Evolutionary conservation across 352 stramenopile genomes (phyloP).

Genomic region (Pythium brassicae): DNA sequence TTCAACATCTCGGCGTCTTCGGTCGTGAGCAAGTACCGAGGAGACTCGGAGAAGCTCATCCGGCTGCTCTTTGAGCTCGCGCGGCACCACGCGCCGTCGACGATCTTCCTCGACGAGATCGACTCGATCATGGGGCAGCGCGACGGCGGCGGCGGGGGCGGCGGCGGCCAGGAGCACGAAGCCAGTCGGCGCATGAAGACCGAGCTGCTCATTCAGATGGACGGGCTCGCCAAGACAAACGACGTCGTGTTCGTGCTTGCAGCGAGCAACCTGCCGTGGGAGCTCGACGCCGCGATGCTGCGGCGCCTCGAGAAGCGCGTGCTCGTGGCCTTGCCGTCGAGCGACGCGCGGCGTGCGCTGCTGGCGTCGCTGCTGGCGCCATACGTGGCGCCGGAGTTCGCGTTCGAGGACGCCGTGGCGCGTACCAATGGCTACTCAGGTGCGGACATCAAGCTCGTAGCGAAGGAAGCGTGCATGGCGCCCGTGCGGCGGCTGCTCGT

Average conservation of each 20-base stretch:
- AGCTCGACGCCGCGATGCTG: slow-evolving; percentile 77
- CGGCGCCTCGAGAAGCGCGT: slow-evolving; percentile 82
- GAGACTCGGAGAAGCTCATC: slow-evolving; percentile 85
- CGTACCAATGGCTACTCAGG: slow-evolving; percentile 76
- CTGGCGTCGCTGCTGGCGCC: slow-evolving; percentile 57
- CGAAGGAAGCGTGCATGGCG: slow-evolving; percentile 84
- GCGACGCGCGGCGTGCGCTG: slow-evolving; percentile 49
- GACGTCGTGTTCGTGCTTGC: slow-evolving; percentile 83
- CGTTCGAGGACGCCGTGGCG: slow-evolving; percentile 43
- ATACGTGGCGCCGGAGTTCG: slow-evolving; percentile 48
- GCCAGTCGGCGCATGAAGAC: slow-evolving; percentile 86
- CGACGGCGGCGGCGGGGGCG: slow-evolving; percentile 41
- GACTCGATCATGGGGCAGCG: slow-evolving; percentile 89
- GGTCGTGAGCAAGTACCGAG: slow-evolving; percentile 84
- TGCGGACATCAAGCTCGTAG: slow-evolving; percentile 81
- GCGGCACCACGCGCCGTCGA: slow-evolving; percentile 77
- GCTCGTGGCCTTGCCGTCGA: slow-evolving; percentile 65
- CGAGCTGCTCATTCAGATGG: slow-evolving; percentile 86
- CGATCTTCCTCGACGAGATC: slow-evolving; percentile 86
- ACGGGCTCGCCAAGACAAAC: slow-evolving; percentile 71
- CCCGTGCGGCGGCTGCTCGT: slow-evolving; percentile 69
- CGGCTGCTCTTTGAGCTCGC: slow-evolving; percentile 84
- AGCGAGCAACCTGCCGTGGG: slow-evolving; percentile 81
- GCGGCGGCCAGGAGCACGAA: slow-evolving; percentile 77
- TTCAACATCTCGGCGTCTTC: slow-evolving; percentile 88